These are phyloP conservation scores for Yarrowia phangngaensis DNA, from an alignment of 805 yeast genomes.

Conservation along the genomic window DNA sequence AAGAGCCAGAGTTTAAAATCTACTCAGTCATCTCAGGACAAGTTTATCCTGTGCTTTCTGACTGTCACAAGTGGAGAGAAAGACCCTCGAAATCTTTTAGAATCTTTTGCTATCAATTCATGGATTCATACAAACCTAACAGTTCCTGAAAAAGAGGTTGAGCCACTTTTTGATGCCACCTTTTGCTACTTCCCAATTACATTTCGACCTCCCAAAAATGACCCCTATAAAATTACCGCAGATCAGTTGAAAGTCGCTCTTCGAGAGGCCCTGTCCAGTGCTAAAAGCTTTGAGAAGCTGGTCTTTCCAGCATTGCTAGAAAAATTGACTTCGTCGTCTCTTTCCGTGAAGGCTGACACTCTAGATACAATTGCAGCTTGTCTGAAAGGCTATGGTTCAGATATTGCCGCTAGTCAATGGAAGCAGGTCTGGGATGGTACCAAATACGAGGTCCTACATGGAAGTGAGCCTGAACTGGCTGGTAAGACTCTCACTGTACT, in stretches of 20 bases:
- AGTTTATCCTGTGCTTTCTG: constrained; percentile 55
- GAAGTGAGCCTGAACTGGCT: constrained; percentile 50
- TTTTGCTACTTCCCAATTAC: constrained; percentile 97
- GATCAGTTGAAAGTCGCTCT: constrained; percentile 62
- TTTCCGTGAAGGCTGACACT: constrained; percentile 58
- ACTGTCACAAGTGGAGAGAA: constrained; percentile 82
- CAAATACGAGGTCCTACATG: constrained; percentile 84
- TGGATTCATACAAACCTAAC: constrained; percentile 45
- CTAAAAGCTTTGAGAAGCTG: constrained; percentile 62
- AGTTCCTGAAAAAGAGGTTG: constrained; percentile 45
- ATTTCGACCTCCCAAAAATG: constrained; percentile 84
- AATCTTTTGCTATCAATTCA: constrained; percentile 58
- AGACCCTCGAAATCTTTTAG: constrained; percentile 82
- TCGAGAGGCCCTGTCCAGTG: constrained; percentile 59
- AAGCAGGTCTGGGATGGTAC: constrained; percentile 77
- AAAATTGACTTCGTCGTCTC: constrained; percentile 34
- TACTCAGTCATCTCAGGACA: constrained; percentile 38
- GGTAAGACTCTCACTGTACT: constrained; percentile 46
- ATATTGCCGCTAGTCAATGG: constrained; percentile 59
- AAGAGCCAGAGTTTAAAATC: constrained; percentile 18
- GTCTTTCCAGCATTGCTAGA: constrained; percentile 70
- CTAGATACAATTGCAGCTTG: constrained; percentile 59
- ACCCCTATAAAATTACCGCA: constrained; percentile 77
- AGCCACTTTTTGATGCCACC: constrained; percentile 77
- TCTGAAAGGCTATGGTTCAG: constrained; percentile 49